A percentile compares a stretch with the other conserved stretches of the same genome.
These are phyloP conservation scores for Heimioporus sp. DNA, from an alignment of 768 basidiomycete genomes.

Conservation along the genomic window DNA sequence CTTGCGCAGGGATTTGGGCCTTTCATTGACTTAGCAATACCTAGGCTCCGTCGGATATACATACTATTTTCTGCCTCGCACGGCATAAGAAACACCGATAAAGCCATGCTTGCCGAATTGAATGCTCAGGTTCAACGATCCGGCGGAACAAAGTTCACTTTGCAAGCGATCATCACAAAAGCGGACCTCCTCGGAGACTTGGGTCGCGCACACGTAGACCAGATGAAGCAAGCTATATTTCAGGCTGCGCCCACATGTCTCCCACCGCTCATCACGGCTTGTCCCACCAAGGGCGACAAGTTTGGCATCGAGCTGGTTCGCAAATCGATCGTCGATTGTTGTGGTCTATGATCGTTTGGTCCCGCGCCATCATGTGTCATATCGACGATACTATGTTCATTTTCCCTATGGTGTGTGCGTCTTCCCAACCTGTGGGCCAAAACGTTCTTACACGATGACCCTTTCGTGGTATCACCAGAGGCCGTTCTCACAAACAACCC, in stretches of 20 bases:
- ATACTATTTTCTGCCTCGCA: slow-evolving; percentile 71
- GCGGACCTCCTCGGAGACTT: slow-evolving; percentile 47
- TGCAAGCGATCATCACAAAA: slow-evolving; percentile 76
- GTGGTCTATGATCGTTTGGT: slow-evolving; percentile 35
- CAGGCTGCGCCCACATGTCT: slow-evolving; percentile 57
- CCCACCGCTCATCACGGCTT: slow-evolving; percentile 57
- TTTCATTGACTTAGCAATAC: not conserved
- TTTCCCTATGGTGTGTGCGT: not conserved
- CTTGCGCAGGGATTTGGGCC: not conserved
- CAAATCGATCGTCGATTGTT: slow-evolving; percentile 58
- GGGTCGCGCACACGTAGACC: slow-evolving; percentile 35
- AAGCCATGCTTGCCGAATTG: slow-evolving; percentile 59
- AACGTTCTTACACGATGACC: not conserved
- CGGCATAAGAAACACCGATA: slow-evolving; percentile 53
- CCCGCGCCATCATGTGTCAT: not conserved
- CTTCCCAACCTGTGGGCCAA: not conserved
- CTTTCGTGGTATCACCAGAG: not conserved
- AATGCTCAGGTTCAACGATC: slow-evolving; percentile 28
- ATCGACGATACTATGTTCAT: not conserved
- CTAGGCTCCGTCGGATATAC: slow-evolving; percentile 67
- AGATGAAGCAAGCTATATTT: slow-evolving; percentile 52
- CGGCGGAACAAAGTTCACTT: slow-evolving; percentile 46
- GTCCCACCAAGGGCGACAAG: slow-evolving; percentile 45
- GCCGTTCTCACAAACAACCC: slow-evolving; percentile 1
- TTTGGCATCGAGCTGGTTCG: slow-evolving; percentile 60